A percentile compares a stretch with the other conserved stretches of the same genome.
phyloP scores from a whole-genome alignment of 352 stramenopile genomes.

The Sclerospora graminicola region DNA sequence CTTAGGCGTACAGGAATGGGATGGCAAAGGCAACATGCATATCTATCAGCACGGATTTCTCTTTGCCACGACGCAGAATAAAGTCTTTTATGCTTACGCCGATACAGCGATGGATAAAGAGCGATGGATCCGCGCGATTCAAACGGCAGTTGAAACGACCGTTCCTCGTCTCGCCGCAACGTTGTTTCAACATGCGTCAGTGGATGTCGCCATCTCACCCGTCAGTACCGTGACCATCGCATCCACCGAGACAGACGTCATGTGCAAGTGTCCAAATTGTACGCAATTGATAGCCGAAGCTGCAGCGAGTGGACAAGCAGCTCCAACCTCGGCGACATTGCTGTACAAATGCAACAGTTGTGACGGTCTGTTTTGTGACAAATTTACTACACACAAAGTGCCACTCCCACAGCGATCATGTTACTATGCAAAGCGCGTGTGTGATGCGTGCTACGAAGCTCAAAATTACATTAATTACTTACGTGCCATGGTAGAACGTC shows the following conservation, averaged over 20 bases:
- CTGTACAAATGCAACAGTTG: constrained; percentile 82
- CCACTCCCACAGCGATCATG: constrained; percentile 65
- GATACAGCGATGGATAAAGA: constrained; percentile 86
- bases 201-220: constrained; percentile 45
- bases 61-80: constrained; percentile 82
- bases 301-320: constrained; percentile 6
- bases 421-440: constrained; percentile 84
- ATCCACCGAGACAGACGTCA: constrained; percentile 44
- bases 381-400: constrained; percentile 72
- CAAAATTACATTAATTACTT: constrained; percentile 83
- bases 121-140: constrained; percentile 84
- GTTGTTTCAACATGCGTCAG: constrained; percentile 35
- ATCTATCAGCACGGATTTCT: constrained; percentile 86
- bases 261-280: constrained; percentile 62
- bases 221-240: constrained; percentile 32
- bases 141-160: constrained; percentile 78
- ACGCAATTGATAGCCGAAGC: constrained; percentile 26
- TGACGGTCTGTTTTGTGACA: constrained; percentile 67
- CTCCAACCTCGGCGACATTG: constrained; percentile 28
- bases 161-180: constrained; percentile 45
- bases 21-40: constrained; percentile 88
- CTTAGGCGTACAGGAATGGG: constrained; percentile 85
- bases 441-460: constrained; percentile 71
- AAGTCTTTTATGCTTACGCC: constrained; percentile 84
- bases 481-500: constrained; percentile 71